Conservation (phyloP, 306 rosid genomes). For the Cotoneaster glaucophyllus region DNA sequence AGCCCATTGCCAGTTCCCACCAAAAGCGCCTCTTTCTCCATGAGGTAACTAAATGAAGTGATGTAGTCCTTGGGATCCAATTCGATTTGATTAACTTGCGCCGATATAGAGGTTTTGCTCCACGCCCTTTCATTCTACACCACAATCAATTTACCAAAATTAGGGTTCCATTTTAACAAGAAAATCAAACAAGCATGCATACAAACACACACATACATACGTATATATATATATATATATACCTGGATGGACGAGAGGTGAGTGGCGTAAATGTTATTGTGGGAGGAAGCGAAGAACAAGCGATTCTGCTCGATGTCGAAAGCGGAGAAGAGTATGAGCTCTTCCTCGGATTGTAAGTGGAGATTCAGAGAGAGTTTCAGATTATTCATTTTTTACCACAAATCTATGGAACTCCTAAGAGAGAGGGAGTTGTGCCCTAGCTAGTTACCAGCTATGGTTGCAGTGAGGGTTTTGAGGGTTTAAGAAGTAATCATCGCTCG, state of each 20-base stretch:
- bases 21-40: slow-evolving; percentile 91
- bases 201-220: neutral
- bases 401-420: neutral
- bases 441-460: neutral
- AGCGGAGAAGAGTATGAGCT: slow-evolving; percentile 53
- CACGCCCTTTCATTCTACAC: slow-evolving; percentile 50
- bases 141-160: slow-evolving; percentile 7
- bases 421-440: neutral
- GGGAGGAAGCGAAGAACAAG: slow-evolving; percentile 72
- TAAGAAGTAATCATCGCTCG: neutral
- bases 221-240: neutral
- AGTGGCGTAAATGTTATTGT: slow-evolving; percentile 53
- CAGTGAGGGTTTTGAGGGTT: neutral
- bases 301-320: slow-evolving; percentile 87
- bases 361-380: slow-evolving; percentile 53
- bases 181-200: neutral
- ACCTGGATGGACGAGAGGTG: slow-evolving; percentile 76
- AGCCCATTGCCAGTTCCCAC: slow-evolving; percentile 67
- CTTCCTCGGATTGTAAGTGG: slow-evolving; percentile 37
- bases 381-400: slow-evolving; percentile 50
- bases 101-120: slow-evolving; percentile 31
- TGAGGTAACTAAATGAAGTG: slow-evolving; percentile 70
- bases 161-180: neutral
- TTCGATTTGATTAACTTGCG: slow-evolving; percentile 42
- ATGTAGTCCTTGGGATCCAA: slow-evolving; percentile 57